Base-by-base conservation (phyloP, 129 eudicot genomes). In the Flaveria brownii region DNA sequence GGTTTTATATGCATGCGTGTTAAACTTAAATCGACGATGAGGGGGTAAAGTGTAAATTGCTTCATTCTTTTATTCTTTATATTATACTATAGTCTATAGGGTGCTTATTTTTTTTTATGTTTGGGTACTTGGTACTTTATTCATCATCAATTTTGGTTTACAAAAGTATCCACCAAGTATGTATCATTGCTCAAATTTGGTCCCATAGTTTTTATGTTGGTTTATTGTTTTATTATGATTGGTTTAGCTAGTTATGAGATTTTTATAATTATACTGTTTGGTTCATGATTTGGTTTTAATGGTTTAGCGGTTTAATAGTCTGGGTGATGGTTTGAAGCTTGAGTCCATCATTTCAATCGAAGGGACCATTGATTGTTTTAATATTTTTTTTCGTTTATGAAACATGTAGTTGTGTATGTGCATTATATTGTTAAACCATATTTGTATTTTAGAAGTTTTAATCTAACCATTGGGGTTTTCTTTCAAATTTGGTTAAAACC, bases 1-100 rank as follows among this genome's bases (percentile, higher is more conserved):
- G 81, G 54, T 20, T 67, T 64, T 77, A 52, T 77, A 77, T 22
- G 81, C 81, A 67, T 54, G 81, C 81, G 74, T 52, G 80, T 77
- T 51, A 39, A 26, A 57, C 66, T 77, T 51, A 39, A 26, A 57
- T 77, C 67, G 54, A 55, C 74, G 82, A 45, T 28, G 49, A 59
- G 70, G 76, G 71, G 57, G 66, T n/a, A 77, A 12, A 77, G 20
- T 67, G 74, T 77, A 77, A 39, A 66, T 77, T 67, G 2, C 36
- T 9, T 67, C 5, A 1, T 33, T 51, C 9, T 36, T 77, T 3
- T 45, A 8, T 45, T 45, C 11, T 45, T 39, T n/a, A 67, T 36
- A 36, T 36, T 36, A 36, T 4, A 36, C 41, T 36, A 36, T 36
- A 5, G 41, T 36, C 5, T 30, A 36, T 39, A 9, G 33, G 56